phyloP scores from a whole-genome alignment of 148 eudicot species.

The Pouteria glomerata region DNA sequence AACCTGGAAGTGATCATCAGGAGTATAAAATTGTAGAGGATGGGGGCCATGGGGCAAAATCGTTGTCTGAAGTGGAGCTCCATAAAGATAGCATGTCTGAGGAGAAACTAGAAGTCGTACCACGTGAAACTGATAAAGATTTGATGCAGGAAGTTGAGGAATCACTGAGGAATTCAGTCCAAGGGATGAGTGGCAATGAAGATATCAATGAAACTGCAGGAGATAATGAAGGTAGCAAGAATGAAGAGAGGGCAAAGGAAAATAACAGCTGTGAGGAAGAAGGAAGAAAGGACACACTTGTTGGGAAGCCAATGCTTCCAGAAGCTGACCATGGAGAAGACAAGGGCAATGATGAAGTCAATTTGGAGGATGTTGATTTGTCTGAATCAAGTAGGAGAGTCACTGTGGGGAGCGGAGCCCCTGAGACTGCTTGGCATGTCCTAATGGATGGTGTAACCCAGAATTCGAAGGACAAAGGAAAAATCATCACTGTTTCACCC shows the following conservation, averaged over 20 bases:
- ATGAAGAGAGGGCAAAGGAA: slow-evolving; percentile 26
- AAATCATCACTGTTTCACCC: slow-evolving; percentile 49
- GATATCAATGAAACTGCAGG: slow-evolving; percentile 19
- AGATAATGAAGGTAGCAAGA: slow-evolving; percentile 25
- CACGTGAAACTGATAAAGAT: slow-evolving; percentile 19
- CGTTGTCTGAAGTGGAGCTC: slow-evolving; percentile 15
- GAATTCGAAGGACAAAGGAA: slow-evolving; percentile 83
- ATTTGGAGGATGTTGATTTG: slow-evolving; percentile 20
- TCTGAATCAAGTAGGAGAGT: slow-evolving; percentile 28
- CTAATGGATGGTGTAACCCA: slow-evolving; percentile 15
- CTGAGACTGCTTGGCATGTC: slow-evolving; percentile 24
- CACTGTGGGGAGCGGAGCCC: slow-evolving; percentile 27
- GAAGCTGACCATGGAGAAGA: slow-evolving; percentile 21
- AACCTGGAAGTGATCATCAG: slow-evolving; percentile 11
- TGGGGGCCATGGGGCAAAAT: no score
- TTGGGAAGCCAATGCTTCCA: slow-evolving; percentile 15
- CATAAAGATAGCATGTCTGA: slow-evolving; percentile 20
- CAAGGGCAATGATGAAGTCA: slow-evolving; percentile 31
- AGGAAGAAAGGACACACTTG: slow-evolving; percentile 16
- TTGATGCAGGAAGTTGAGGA: slow-evolving; percentile 20
- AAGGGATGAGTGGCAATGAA: slow-evolving; percentile 20
- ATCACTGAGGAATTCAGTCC: slow-evolving; percentile 17
- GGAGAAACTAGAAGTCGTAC: slow-evolving; percentile 26
- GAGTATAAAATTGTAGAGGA: slow-evolving; percentile 16
- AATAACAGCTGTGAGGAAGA: slow-evolving; percentile 15